A percentile compares a stretch with the other conserved stretches of the same genome.
These are phyloP conservation scores for Cryptococcus deneoformans DNA, from an alignment of 1,284 basidiomycete genomes.

Conservation along the genomic window DNA sequence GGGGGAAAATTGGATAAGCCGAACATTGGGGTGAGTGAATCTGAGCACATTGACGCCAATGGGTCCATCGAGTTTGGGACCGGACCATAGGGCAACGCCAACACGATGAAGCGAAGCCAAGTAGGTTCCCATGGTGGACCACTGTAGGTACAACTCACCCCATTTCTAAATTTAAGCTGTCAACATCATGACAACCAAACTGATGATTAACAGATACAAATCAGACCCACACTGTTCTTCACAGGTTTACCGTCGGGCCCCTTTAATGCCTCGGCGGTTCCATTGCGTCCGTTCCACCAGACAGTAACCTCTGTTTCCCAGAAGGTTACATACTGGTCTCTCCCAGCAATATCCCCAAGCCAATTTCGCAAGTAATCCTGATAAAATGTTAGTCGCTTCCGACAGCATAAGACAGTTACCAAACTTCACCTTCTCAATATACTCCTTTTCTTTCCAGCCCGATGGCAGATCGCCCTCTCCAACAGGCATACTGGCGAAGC, in stretches of 20 bases:
- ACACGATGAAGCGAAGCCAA: constrained; percentile 92
- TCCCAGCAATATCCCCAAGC: constrained; percentile 86
- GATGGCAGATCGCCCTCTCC: constrained; percentile 65
- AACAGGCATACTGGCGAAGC: constrained; percentile 75
- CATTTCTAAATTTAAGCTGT: constrained; percentile 61
- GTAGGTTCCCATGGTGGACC: constrained; percentile 95
- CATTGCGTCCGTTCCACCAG: constrained; percentile 90
- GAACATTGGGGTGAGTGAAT: constrained; percentile 93
- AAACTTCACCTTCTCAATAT: constrained; percentile 66
- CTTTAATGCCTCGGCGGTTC: constrained; percentile 74
- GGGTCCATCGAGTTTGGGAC: constrained; percentile 52
- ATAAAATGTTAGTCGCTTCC: not conserved
- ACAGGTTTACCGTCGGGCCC: constrained; percentile 53
- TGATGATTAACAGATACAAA: not conserved
- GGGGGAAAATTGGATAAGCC: constrained; percentile 96
- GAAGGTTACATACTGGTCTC: constrained; percentile 96
- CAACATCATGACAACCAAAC: not conserved
- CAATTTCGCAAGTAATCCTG: constrained; percentile 95
- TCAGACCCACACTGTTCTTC: constrained; percentile 35
- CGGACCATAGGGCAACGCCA: constrained; percentile 96
- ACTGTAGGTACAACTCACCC: constrained; percentile 97
- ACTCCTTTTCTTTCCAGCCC: constrained; percentile 66
- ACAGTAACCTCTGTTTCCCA: constrained; percentile 88
- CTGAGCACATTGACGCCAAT: constrained; percentile 54
- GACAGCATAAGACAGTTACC: not conserved